Conservation (phyloP, 2,329 filamentous ascomycete genomes). For the Hymenoscyphus scutula region DNA sequence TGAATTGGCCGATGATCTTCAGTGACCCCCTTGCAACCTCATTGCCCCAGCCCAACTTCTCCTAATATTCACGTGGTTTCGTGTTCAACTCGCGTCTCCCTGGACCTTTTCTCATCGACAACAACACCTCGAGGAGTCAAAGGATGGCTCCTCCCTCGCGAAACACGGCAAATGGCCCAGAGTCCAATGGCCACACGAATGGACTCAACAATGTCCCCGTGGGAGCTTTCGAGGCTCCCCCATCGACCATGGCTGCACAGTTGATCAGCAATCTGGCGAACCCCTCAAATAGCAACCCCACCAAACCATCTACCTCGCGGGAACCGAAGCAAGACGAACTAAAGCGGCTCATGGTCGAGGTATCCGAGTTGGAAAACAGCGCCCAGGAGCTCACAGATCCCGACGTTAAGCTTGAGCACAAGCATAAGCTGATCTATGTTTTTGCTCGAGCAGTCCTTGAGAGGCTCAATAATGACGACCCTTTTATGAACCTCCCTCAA, state of each 20-base stretch:
- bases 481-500: slow-evolving; percentile 56
- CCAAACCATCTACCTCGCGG: slow-evolving; percentile 48
- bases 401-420: slow-evolving; percentile 69
- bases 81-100: slow-evolving; percentile 17
- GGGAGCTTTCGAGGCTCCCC: slow-evolving; percentile 44
- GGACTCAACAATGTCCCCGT: slow-evolving; percentile 10
- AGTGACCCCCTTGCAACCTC: neutral
- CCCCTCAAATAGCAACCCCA: neutral
- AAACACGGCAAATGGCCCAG: slow-evolving; percentile 6
- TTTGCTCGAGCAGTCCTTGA: slow-evolving; percentile 78
- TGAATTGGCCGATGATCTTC: too few species aligned
- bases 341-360: slow-evolving; percentile 61
- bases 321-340: slow-evolving; percentile 71
- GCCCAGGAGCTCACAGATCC: slow-evolving; percentile 44
- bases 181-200: slow-evolving; percentile 20
- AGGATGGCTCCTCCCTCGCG: slow-evolving; percentile 26
- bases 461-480: slow-evolving; percentile 63
- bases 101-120: neutral
- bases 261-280: slow-evolving; percentile 77
- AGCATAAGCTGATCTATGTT: slow-evolving; percentile 82
- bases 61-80: slow-evolving; percentile 22
- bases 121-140: slow-evolving; percentile 10
- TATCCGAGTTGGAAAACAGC: slow-evolving; percentile 61
- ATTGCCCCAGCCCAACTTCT: neutral
- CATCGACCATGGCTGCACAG: slow-evolving; percentile 84